Evolutionary conservation across 805 yeast species (phyloP).

Genomic region (Kodamaea leandrae): DNA sequence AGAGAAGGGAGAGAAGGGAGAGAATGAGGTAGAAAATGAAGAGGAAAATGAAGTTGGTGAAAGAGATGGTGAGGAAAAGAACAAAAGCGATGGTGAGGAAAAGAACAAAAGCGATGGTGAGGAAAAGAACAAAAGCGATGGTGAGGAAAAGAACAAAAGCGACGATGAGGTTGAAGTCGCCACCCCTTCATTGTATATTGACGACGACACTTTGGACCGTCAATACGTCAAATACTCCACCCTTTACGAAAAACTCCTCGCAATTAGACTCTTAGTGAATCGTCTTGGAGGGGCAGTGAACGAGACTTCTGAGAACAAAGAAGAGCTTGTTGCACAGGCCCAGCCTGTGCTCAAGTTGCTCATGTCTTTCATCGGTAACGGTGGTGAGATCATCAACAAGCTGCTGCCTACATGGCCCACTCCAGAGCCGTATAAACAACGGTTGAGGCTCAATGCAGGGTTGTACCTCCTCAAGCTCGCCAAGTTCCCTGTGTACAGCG

Average conservation of each 20-base stretch:
- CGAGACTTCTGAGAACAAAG: constrained; percentile 31
- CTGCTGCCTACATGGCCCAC: constrained; percentile 52
- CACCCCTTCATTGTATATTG: constrained; percentile 40
- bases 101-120: constrained; percentile 14
- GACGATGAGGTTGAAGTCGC: background rate
- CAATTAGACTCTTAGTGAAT: constrained; percentile 58
- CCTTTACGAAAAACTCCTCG: constrained; percentile 48
- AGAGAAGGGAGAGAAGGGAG: constrained; percentile 17
- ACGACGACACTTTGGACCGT: constrained; percentile 39
- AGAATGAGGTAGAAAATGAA: constrained; percentile 11
- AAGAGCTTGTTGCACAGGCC: background rate
- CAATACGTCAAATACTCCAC: constrained; percentile 28
- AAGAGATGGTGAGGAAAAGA: background rate
- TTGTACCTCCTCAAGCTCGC: constrained; percentile 62
- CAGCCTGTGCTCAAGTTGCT: constrained; percentile 67
- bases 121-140: constrained; percentile 14
- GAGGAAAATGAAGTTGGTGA: constrained; percentile 20
- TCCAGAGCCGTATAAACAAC: constrained; percentile 58
- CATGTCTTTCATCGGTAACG: constrained; percentile 63
- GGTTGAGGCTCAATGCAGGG: constrained; percentile 69
- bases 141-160: constrained; percentile 13
- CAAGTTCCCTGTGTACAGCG: constrained; percentile 48
- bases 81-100: constrained; percentile 13
- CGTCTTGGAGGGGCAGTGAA: constrained; percentile 47
- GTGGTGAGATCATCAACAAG: constrained; percentile 68